Percentiles rank a stretch among this genome's conserved stretches.
Evolutionary conservation across 441 rosid genomes (phyloP).

Genomic region (Corymbia citriodora): DNA sequence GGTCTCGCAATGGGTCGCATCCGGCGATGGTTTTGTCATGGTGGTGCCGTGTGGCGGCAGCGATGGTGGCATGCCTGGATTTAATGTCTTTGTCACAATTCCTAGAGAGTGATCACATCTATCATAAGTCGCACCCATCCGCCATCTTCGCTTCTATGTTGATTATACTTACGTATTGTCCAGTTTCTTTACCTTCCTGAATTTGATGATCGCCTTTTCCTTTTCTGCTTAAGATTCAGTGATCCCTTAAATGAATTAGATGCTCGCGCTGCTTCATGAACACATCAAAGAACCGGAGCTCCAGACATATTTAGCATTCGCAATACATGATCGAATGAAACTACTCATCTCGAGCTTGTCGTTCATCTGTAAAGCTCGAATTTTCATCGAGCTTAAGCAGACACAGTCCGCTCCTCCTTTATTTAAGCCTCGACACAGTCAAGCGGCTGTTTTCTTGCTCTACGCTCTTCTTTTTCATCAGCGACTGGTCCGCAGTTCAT

Average conservation of each 20-base stretch:
- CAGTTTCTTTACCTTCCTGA: not conserved
- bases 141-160: not conserved
- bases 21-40: constrained; percentile 33
- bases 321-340: not conserved
- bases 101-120: not conserved
- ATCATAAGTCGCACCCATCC: not conserved
- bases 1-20: constrained; percentile 51
- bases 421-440: not conserved
- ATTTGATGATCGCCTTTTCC: not conserved
- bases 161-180: not conserved
- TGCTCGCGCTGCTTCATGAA: not conserved
- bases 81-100: constrained; percentile 28
- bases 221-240: not conserved
- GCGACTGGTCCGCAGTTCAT: not conserved
- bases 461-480: not conserved
- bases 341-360: not conserved
- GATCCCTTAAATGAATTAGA: not conserved
- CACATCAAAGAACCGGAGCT: not conserved
- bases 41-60: constrained; percentile 14
- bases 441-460: not conserved
- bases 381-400: not conserved
- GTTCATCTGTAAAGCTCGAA: not conserved
- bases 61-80: not conserved
- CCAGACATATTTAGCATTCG: not conserved
- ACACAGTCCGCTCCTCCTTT: not conserved